Conservation (phyloP, 345 rosid species). For the Clarkia xantiana region DNA sequence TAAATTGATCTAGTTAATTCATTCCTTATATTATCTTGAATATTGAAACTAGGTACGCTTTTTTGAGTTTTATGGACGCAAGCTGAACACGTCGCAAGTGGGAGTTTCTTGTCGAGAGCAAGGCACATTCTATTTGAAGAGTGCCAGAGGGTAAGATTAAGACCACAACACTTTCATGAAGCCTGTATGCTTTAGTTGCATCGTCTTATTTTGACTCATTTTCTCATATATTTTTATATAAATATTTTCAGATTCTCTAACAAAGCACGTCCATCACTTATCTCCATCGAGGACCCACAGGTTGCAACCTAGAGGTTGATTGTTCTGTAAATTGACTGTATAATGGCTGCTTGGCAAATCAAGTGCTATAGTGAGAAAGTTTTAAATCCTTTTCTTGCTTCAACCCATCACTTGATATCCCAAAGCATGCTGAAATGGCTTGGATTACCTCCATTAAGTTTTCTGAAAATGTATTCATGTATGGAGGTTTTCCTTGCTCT, state of each 20-base stretch:
- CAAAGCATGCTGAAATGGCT: no score
- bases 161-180: background rate
- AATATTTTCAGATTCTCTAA: conserved; percentile 1
- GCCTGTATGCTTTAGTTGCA: no score
- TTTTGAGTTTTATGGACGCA: conserved; percentile 81
- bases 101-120: conserved; percentile 68
- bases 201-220: background rate
- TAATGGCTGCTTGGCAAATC: background rate
- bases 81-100: conserved; percentile 61
- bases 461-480: no score
- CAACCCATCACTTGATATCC: no score
- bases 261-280: conserved; percentile 47
- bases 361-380: background rate
- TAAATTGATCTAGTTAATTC: background rate
- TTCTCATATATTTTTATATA: background rate
- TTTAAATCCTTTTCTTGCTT: no score
- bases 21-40: conserved; percentile 3
- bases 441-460: no score
- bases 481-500: no score
- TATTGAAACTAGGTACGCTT: conserved; percentile 47
- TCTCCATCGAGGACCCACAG: conserved; percentile 95
- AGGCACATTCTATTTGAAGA: conserved; percentile 62
- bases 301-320: conserved; percentile 18
- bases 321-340: conserved; percentile 1
- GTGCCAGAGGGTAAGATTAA: conserved; percentile 48